Conservation (phyloP, 2,329 filamentous ascomycete genomes). For the Lizonia empirigonia region DNA sequence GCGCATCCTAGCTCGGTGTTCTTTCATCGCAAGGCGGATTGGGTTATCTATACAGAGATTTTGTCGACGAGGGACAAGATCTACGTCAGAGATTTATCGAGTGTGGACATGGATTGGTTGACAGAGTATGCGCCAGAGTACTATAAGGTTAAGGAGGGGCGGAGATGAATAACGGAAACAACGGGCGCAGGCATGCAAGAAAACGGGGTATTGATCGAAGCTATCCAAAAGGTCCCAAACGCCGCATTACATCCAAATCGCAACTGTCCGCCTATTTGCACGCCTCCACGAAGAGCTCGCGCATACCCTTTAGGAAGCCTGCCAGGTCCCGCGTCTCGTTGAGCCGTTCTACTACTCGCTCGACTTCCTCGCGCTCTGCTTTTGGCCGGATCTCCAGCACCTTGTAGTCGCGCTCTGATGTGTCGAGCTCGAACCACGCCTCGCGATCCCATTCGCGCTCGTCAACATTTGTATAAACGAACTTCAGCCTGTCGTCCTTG, state of each 20-base stretch:
- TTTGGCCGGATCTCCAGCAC: slow-evolving; percentile 82
- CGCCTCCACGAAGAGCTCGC: slow-evolving; percentile 70
- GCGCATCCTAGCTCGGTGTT: slow-evolving; percentile 91
- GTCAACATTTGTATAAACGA: slow-evolving; percentile 85
- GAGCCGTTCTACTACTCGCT: slow-evolving; percentile 75
- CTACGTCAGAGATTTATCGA: slow-evolving; percentile 90
- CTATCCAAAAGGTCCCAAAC: slow-evolving; percentile 13
- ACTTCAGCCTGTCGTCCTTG: slow-evolving; percentile 82
- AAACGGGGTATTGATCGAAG: slow-evolving; percentile 16
- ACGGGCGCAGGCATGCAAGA: neutral
- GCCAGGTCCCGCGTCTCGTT: slow-evolving; percentile 80
- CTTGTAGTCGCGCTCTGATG: slow-evolving; percentile 80
- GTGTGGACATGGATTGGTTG: slow-evolving; percentile 91
- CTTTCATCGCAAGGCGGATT: slow-evolving; percentile 96
- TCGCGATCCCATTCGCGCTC: slow-evolving; percentile 87
- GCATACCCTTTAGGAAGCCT: slow-evolving; percentile 78
- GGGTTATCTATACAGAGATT: slow-evolving; percentile 94
- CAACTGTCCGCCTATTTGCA: slow-evolving; percentile 50
- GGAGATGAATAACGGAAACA: slow-evolving; percentile 3
- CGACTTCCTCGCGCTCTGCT: slow-evolving; percentile 77
- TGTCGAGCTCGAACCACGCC: slow-evolving; percentile 91
- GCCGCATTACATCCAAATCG: slow-evolving; percentile 10
- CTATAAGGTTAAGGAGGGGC: slow-evolving; percentile 40
- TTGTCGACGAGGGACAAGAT: slow-evolving; percentile 88
- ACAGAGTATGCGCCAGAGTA: slow-evolving; percentile 83